Base-by-base conservation (phyloP, 345 rosid species). In the Populus alba region DNA sequence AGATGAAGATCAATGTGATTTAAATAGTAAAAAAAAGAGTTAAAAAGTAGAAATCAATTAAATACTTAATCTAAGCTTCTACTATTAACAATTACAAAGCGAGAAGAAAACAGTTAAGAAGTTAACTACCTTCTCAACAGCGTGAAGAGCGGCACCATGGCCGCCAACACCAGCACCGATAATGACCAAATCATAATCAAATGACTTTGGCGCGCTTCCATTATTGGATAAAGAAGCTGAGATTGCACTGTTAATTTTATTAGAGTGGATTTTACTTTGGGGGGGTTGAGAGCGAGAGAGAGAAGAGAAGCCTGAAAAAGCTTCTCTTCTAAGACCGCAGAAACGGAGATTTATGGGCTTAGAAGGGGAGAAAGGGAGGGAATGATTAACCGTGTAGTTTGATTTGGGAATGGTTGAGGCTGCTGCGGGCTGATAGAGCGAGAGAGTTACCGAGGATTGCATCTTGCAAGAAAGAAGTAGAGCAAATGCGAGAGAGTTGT, bases 121-220 rank as follows among this genome's bases (percentile, higher is more conserved):
- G 62, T 8, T 22, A n/a, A 55, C 62, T 55, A 91, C 98, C 95
- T 92, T 96, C 84, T 92, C 99, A 25, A 94, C 97, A 69, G 99
- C 97, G 71, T 97, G 98, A 53, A 97, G 90, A 2, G 97, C 99
- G 73, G 99, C 97, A 45, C 99, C 98, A 62, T 94, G 99, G 6
- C 98, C 99, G 18, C 99, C 98, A 25, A 96, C 99, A 67, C 98
- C 99, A 55, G 99, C 98, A 39, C 99, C 99, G 25, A 94, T 90
- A 70, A 96, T 96, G 83, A 94, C 77, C 87, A 96, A 82, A 83
- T 94, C 99, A 79, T 96, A 96, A 79, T 96, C 97, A 68, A 94
- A 96, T 27, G 94, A 87, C 84, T 88, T 87, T 0, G 91, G 83
- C 3, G 92, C 82, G 75, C 87, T 87, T 33, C 97, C 98, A 71